Evolutionary conservation across 805 yeast genomes (phyloP).

Genomic region (Maudiozyma pseudohumilis): DNA sequence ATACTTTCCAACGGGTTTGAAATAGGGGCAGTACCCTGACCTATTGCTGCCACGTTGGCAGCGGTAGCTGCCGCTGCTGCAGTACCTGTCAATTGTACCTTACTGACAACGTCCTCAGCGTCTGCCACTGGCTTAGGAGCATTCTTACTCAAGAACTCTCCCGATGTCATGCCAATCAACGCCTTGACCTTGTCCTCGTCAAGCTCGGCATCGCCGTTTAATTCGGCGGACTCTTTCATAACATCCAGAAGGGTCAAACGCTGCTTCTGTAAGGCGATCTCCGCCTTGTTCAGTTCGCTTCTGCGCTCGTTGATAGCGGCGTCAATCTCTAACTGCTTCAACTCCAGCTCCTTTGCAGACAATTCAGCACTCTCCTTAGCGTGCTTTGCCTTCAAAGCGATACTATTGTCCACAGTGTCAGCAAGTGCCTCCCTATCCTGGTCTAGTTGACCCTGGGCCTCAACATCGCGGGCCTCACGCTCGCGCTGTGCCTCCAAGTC

Average conservation of each 20-base stretch:
- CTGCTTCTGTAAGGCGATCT: constrained; percentile 31
- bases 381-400: constrained; percentile 23
- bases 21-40: neutral
- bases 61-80: neutral
- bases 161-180: constrained; percentile 25
- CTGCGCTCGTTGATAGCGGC: constrained; percentile 31
- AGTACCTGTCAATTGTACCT: neutral
- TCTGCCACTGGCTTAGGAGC: constrained; percentile 5
- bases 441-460: constrained; percentile 25
- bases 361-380: constrained; percentile 31
- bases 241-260: constrained; percentile 21
- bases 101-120: constrained; percentile 3
- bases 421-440: constrained; percentile 25
- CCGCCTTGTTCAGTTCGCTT: constrained; percentile 28
- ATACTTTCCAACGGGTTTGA: neutral
- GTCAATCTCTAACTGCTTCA: constrained; percentile 32
- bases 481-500: constrained; percentile 25
- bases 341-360: constrained; percentile 27
- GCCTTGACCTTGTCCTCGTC: constrained; percentile 27
- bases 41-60: too few relatives aligned
- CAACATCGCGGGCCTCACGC: constrained; percentile 25
- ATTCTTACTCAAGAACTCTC: constrained; percentile 17
- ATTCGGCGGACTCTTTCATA: constrained; percentile 34
- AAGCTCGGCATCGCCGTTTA: constrained; percentile 23
- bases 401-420: constrained; percentile 14